Evolutionary conservation across 225 moss, liverwort and hornwort genomes (phyloP).

Genomic region (Asterella californica): DNA sequence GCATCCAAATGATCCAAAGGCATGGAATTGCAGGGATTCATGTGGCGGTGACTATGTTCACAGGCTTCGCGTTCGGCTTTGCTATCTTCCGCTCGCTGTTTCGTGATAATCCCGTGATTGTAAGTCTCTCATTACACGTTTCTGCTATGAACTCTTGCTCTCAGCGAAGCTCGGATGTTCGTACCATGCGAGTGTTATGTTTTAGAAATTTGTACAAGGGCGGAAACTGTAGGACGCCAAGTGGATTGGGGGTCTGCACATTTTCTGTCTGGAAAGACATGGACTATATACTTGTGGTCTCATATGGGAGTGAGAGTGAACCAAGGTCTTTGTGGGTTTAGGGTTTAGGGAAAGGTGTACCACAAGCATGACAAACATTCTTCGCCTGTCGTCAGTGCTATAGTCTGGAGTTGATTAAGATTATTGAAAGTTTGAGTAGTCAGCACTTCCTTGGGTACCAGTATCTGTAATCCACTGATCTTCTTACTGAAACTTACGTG

Average conservation of each 20-base stretch:
- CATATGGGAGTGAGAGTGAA: no score
- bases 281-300: neutral
- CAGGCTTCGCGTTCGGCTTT: constrained; percentile 77
- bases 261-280: neutral
- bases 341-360: neutral
- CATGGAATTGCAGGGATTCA: constrained; percentile 62
- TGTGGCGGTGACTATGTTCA: constrained; percentile 79
- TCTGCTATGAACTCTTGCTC: neutral
- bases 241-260: neutral
- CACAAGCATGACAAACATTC: neutral
- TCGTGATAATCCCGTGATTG: constrained; percentile 59
- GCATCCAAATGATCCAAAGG: neutral
- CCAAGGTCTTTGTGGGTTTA: no score
- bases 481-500: neutral
- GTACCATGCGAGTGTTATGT: no score
- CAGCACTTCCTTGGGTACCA: neutral
- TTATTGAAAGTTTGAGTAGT: neutral
- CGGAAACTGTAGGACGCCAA: neutral
- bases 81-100: constrained; percentile 68
- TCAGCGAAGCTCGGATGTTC: neutral
- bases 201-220: no score
- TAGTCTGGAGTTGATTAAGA: neutral
- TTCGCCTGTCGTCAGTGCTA: neutral
- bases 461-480: no score
- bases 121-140: constrained; percentile 23